Conservation (phyloP, 768 basidiomycete genomes). For the Strobilomyces confusus region DNA sequence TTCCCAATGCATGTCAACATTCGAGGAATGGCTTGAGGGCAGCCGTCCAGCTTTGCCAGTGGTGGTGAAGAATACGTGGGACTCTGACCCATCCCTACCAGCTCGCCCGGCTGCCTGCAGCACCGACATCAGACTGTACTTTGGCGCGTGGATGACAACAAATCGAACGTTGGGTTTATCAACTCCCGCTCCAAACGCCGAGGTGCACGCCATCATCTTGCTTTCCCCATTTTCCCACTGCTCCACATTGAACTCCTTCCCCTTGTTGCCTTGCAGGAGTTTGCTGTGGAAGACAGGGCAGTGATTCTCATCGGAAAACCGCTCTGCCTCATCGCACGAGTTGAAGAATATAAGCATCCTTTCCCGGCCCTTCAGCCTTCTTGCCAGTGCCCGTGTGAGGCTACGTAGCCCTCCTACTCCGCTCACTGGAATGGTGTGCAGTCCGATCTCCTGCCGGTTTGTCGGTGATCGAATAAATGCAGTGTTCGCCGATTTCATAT, state of each 20-base stretch:
- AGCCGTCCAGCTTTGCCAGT: neutral
- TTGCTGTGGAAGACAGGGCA: slow-evolving; percentile 4
- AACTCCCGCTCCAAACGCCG: slow-evolving; percentile 1
- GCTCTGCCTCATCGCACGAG: neutral
- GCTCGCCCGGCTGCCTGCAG: neutral
- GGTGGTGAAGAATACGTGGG: slow-evolving; percentile 2
- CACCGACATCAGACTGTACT: neutral
- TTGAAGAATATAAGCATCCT: neutral
- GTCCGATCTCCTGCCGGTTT: neutral
- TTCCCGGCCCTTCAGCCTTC: neutral
- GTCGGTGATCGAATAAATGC: neutral
- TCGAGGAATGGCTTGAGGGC: neutral
- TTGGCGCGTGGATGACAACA: neutral
- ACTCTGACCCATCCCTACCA: neutral
- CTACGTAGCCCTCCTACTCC: neutral
- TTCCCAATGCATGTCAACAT: neutral
- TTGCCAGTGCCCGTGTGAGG: neutral
- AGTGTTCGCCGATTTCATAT: neutral
- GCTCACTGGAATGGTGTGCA: neutral
- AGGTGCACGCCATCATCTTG: slow-evolving; percentile 3
- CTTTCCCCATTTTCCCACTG: neutral
- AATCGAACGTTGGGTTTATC: slow-evolving; percentile 2
- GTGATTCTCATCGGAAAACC: neutral
- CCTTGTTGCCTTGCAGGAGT: neutral
- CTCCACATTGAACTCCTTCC: neutral